phyloP scores from a whole-genome alignment of 179 eudicot species.

The Dionaea muscipula region DNA sequence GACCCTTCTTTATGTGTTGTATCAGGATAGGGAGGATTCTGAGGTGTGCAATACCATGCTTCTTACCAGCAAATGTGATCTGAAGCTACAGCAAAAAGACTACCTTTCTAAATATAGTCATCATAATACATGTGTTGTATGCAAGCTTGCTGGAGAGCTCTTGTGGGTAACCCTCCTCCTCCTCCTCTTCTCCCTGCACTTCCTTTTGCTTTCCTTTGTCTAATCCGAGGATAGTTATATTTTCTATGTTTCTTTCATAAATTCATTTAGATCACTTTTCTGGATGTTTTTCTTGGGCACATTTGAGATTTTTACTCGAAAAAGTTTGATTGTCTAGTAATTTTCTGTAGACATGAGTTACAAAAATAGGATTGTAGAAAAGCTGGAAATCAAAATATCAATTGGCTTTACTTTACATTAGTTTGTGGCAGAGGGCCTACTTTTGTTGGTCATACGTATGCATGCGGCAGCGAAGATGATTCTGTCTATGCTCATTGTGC shows the following conservation, averaged over 20 bases:
- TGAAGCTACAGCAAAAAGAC: conserved; percentile 11
- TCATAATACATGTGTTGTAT: conserved; percentile 22
- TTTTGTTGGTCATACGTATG: too few species aligned
- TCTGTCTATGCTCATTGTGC: too few species aligned
- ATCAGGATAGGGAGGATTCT: conserved; percentile 41
- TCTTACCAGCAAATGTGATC: conserved; percentile 13
- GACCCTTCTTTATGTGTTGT: conserved; percentile 17
- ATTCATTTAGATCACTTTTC: too few species aligned
- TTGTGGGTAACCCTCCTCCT: conserved; percentile 42
- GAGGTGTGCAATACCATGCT: conserved; percentile 16
- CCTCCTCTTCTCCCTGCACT: conserved; percentile 1
- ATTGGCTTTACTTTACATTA: too few species aligned
- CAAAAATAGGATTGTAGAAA: too few species aligned
- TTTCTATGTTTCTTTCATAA: not conserved
- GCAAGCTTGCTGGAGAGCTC: conserved; percentile 49
- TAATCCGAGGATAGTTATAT: not conserved
- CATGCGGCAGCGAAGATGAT: too few species aligned
- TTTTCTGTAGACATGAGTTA: too few species aligned
- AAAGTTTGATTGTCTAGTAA: too few species aligned
- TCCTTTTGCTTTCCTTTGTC: not conserved
- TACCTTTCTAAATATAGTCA: conserved; percentile 13
- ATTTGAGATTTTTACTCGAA: too few species aligned
- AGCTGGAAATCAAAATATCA: too few species aligned
- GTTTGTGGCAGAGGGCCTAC: too few species aligned
- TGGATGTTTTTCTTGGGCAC: too few species aligned